A percentile compares a stretch with the other conserved stretches of the same genome.
Evolutionary conservation across 305 asterid genomes (phyloP).

Genomic region (Rubia tinctorum): DNA sequence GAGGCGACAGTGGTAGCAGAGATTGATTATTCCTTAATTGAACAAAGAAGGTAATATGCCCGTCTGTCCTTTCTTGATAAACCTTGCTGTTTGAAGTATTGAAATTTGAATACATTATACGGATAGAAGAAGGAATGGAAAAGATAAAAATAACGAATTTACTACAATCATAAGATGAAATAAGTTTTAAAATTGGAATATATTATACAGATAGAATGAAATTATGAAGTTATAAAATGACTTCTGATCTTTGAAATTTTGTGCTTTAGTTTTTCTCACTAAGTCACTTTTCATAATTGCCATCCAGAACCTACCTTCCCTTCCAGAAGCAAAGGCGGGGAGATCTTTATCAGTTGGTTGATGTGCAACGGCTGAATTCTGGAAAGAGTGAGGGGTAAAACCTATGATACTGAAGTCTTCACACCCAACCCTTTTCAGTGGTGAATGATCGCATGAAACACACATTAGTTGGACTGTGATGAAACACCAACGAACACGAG

Average conservation of each 20-base stretch:
- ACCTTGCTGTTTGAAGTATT: neutral
- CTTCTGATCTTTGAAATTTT: neutral
- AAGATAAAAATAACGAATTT: neutral
- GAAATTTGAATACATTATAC: slow-evolving; percentile 4
- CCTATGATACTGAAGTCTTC: slow-evolving; percentile 4
- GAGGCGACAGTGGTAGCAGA: slow-evolving; percentile 67
- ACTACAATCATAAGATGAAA: neutral
- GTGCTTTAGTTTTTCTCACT: neutral
- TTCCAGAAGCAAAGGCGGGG: slow-evolving; percentile 80
- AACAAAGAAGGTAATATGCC: slow-evolving; percentile 64
- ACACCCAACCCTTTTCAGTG: neutral
- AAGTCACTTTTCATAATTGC: neutral
- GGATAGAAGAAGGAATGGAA: slow-evolving; percentile 23
- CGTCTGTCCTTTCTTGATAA: neutral
- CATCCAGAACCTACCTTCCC: slow-evolving; percentile 69
- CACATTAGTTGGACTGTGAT: neutral
- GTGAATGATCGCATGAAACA: neutral
- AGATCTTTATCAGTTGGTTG: slow-evolving; percentile 83
- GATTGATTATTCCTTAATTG: slow-evolving; percentile 72
- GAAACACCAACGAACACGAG: neutral
- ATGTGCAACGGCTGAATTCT: slow-evolving; percentile 55
- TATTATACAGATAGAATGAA: neutral
- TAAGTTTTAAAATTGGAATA: neutral
- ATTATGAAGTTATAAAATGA: neutral
- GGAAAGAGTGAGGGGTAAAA: slow-evolving; percentile 4